Base-by-base conservation (phyloP, 768 basidiomycete genomes). In the Pisolithus microcarpus region DNA sequence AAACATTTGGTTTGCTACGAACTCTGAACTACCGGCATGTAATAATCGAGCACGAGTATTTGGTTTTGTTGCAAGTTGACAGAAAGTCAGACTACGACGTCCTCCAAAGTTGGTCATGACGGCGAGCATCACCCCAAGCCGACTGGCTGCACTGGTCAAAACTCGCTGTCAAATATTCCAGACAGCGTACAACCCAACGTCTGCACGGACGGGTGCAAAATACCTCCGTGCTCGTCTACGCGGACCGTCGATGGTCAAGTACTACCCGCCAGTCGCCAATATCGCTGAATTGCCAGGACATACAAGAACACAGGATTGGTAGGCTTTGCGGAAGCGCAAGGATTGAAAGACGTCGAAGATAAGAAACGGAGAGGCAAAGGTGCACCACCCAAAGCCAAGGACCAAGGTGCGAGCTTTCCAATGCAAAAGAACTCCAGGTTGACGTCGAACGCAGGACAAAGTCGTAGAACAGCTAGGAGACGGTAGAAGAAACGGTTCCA, bases 131-230 rank as follows among this genome's bases (percentile, higher is more conserved):
- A 58, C 69, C 4, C 73, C 76, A 19, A 70, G 76, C 36, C 78
- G 81, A 47, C 66, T 89, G n/a, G 70, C 73, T 13, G 72, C 78
- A n/a, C 73, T 92, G 55, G 76, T 68, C 1, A 76, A 78, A 45
- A 72, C 87, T 6, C 84, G 84, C 40, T 84, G 81, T 63, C 63
- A 74, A 38, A 79, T 97, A 48, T 95, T 97, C 62, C 81, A 91
- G 62, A 95, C 91, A 8, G 74, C 85, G 4, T 91, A 87, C 70
- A 97, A 97, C 69, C 94, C 94, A 0, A 77, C 77, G 2, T 79
- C 79, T 24, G 64, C 81, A 11, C 84, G 94, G 16, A 93, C 88
- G 0, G 95, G 95, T 16, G 86, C 91, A 24, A 97, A 97, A 72
- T 92, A 95, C 71, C 81, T 96, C 43, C 82, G 85, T 18, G 75